These are phyloP conservation scores for Edaphochlamys debaryana DNA, from an alignment of 139 green algal species.

Conservation along the genomic window DNA sequence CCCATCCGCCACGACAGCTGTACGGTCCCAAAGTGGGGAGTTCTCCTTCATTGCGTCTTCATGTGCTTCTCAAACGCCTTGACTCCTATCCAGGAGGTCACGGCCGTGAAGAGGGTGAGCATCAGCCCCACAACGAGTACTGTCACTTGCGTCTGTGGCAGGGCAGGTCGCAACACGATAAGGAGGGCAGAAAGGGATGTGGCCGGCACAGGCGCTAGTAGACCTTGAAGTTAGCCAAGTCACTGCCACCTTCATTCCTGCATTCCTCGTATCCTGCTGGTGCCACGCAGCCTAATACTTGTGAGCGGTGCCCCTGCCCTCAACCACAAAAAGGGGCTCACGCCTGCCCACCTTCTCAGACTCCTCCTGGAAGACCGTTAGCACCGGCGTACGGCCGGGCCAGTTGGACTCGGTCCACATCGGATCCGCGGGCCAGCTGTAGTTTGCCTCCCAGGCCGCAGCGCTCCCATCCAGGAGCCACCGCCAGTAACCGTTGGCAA, in stretches of 20 bases:
- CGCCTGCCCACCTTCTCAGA: not conserved
- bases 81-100: not conserved
- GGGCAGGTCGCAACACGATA: too few relatives aligned
- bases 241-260: too few relatives aligned
- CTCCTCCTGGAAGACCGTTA: slow-evolving; percentile 68
- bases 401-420: slow-evolving; percentile 82
- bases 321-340: too few relatives aligned
- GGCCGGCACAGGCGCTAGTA: not conserved
- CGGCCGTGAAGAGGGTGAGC: not conserved
- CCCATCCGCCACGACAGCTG: not conserved
- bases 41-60: not conserved
- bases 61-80: slow-evolving; percentile 21
- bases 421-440: slow-evolving; percentile 70
- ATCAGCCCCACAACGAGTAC: slow-evolving; percentile 17
- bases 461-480: slow-evolving; percentile 36
- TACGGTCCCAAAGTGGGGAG: not conserved
- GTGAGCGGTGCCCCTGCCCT: too few relatives aligned
- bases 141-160: not conserved
- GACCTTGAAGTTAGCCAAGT: not conserved
- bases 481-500: not conserved
- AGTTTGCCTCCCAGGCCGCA: slow-evolving; percentile 50
- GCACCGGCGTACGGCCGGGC: slow-evolving; percentile 50
- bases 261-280: too few relatives aligned
- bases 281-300: too few relatives aligned
- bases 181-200: not conserved